Conservation (phyloP, 805 yeast genomes). For the Kuraishia floccosa region DNA sequence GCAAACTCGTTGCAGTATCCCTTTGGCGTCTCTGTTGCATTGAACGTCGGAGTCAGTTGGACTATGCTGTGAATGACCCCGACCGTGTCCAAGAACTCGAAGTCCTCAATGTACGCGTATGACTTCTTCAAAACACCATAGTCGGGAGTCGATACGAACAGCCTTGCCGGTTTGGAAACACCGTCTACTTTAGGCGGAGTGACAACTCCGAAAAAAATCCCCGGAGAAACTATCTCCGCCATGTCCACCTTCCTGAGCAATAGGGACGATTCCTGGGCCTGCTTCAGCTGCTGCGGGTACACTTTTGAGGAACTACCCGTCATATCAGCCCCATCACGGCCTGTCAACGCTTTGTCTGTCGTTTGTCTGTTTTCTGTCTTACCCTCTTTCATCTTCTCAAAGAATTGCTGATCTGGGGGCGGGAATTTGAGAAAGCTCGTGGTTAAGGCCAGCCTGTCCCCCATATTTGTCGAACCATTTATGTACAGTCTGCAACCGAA, state of each 20-base stretch:
- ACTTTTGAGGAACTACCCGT: conserved; percentile 5
- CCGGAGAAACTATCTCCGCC: conserved; percentile 66
- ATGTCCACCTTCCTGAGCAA: conserved; percentile 46
- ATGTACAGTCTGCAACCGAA: conserved; percentile 75
- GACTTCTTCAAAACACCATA: conserved; percentile 72
- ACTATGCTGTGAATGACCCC: conserved; percentile 63
- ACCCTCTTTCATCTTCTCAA: conserved; percentile 17
- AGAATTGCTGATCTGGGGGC: conserved; percentile 22
- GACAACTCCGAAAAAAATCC: conserved; percentile 68
- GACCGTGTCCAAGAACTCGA: conserved; percentile 51
- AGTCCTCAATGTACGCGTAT: conserved; percentile 67
- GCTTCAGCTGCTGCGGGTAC: conserved; percentile 25
- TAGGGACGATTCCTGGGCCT: conserved; percentile 43
- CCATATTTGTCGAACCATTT: conserved; percentile 28
- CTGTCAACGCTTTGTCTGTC: neutral
- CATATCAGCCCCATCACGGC: neutral
- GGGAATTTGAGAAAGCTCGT: conserved; percentile 33
- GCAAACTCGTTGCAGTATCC: conserved; percentile 85
- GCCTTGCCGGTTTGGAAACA: conserved; percentile 25
- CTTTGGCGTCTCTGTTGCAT: conserved; percentile 61
- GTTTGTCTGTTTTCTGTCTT: conserved; percentile 17
- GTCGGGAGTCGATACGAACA: conserved; percentile 75
- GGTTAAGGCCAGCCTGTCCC: conserved; percentile 18
- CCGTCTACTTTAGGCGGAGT: conserved; percentile 11
- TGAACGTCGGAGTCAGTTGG: conserved; percentile 57